Percentiles rank a stretch among this genome's conserved stretches.
These are phyloP conservation scores for Sordariomycetes sp. DNA, from an alignment of 2,329 filamentous ascomycete species.

Conservation along the genomic window DNA sequence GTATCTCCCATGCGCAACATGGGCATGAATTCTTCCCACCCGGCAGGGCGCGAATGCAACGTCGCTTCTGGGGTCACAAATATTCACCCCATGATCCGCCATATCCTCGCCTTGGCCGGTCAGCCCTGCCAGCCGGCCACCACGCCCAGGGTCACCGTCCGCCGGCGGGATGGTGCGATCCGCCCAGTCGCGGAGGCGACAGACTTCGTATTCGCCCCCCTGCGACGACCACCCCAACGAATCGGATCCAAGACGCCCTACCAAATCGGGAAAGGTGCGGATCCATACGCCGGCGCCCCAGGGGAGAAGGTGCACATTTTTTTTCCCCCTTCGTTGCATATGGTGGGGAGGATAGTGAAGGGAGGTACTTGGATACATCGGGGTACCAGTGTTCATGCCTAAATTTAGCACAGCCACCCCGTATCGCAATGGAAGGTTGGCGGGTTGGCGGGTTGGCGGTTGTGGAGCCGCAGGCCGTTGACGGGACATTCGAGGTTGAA, in stretches of 20 bases:
- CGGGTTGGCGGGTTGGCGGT: not conserved
- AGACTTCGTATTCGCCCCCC: not conserved
- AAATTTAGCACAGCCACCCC: not conserved
- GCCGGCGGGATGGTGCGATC: too few species aligned
- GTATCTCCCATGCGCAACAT: too few species aligned
- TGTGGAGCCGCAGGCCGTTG: not conserved
- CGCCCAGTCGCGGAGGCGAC: not conserved
- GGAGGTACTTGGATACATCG: not conserved
- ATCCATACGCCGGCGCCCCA: not conserved
- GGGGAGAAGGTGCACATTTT: not conserved
- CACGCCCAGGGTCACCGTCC: too few species aligned
- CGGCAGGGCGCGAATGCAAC: too few species aligned
- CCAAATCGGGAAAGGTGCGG: not conserved
- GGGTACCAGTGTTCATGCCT: not conserved
- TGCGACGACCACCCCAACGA: not conserved
- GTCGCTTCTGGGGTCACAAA: too few species aligned
- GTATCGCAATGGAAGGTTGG: not conserved
- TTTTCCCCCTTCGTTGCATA: not conserved
- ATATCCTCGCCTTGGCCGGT: too few species aligned
- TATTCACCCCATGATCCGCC: too few species aligned
- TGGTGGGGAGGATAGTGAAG: not conserved
- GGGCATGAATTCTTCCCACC: too few species aligned
- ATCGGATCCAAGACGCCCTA: not conserved
- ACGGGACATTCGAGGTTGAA: not conserved
- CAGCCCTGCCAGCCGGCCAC: too few species aligned